A percentile compares a stretch with the other conserved stretches of the same genome.
Conservation (phyloP, 2,329 filamentous ascomycete species). For the Endothia cerciana region DNA sequence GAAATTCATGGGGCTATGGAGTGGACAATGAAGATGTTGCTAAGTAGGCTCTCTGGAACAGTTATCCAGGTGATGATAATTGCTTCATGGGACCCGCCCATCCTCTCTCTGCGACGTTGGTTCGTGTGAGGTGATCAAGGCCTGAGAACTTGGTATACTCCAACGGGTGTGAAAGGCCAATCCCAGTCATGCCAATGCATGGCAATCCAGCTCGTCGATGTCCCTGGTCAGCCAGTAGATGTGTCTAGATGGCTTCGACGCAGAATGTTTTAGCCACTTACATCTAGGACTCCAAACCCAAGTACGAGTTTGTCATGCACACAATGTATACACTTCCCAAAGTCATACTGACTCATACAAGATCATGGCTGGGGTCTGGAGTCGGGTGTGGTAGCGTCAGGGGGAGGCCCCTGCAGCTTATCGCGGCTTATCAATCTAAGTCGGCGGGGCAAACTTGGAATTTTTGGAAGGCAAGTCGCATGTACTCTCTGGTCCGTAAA, state of each 20-base stretch:
- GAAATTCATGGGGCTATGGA: too few species aligned
- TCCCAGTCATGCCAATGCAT: constrained; percentile 59
- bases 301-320: too few species aligned
- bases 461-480: constrained; percentile 25
- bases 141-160: constrained; percentile 53
- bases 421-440: constrained; percentile 30
- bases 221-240: constrained; percentile 61
- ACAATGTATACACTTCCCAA: neutral
- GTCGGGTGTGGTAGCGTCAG: too few species aligned
- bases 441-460: constrained; percentile 27
- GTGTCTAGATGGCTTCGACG: constrained; percentile 44
- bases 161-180: constrained; percentile 64
- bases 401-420: constrained; percentile 15
- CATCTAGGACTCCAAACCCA: too few species aligned
- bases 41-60: too few species aligned
- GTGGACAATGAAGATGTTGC: too few species aligned
- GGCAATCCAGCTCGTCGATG: constrained; percentile 58
- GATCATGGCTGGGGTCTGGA: neutral
- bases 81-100: constrained; percentile 20
- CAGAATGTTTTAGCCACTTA: too few species aligned
- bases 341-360: constrained; percentile 7
- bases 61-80: constrained; percentile 28
- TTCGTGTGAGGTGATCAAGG: constrained; percentile 45
- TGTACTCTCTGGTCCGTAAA: neutral
- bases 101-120: constrained; percentile 39